A percentile compares a stretch with the other conserved stretches of the same genome.
phyloP scores from a whole-genome alignment of 306 rosid species.

The Dalbergia cultrata region DNA sequence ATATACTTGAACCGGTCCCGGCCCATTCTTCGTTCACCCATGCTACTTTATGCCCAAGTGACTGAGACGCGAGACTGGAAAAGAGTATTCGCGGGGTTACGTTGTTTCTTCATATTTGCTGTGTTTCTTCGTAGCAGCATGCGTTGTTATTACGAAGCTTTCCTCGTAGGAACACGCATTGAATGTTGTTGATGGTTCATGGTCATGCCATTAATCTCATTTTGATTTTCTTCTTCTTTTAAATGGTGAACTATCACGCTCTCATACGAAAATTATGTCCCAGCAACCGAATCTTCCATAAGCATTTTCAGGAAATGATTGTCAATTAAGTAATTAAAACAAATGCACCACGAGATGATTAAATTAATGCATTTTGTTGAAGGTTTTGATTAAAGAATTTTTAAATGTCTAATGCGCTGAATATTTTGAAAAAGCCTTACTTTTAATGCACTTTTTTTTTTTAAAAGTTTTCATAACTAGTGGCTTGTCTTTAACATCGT shows the following conservation, averaged over 20 bases:
- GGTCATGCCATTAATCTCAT: background rate
- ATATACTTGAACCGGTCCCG: too few species aligned
- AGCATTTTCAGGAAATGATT: background rate
- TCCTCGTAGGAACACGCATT: slow-evolving; percentile 9
- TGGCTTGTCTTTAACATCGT: too few species aligned
- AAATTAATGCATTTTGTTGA: slow-evolving; percentile 12
- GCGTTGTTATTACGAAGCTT: slow-evolving; percentile 46
- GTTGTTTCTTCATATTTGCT: slow-evolving; percentile 30
- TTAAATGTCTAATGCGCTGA: too few species aligned
- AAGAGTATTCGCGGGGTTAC: slow-evolving; percentile 17
- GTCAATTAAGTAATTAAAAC: background rate
- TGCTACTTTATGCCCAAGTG: slow-evolving; percentile 38
- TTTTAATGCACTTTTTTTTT: too few species aligned
- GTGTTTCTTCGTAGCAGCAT: slow-evolving; percentile 33
- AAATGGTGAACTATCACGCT: slow-evolving; percentile 52
- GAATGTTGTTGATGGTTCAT: slow-evolving; percentile 40
- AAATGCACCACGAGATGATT: background rate
- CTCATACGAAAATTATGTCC: slow-evolving; percentile 43
- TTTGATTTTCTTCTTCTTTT: slow-evolving; percentile 11
- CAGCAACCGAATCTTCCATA: slow-evolving; percentile 50
- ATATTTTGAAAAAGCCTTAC: too few species aligned
- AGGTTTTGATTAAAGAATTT: background rate
- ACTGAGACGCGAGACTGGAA: slow-evolving; percentile 43
- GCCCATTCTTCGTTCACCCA: too few species aligned
- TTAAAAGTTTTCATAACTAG: too few species aligned